Evolutionary conservation across 768 basidiomycete species (phyloP).

Genomic region (Trametes punicea): DNA sequence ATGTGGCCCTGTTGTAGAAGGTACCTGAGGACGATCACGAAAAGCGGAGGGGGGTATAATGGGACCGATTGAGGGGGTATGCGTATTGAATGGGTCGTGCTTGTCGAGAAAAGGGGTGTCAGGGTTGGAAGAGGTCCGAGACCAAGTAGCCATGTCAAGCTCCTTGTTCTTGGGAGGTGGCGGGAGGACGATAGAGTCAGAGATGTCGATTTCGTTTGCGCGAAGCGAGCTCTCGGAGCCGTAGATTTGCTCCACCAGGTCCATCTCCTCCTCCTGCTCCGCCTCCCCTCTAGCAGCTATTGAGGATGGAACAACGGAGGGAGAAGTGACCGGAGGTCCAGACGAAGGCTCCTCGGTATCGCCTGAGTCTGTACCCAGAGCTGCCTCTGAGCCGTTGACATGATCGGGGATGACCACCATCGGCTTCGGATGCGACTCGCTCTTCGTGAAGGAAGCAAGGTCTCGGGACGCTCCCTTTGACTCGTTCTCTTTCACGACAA

Average conservation of each 20-base stretch:
- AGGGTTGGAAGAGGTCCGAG: conserved; percentile 46
- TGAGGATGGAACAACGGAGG: conserved; percentile 5
- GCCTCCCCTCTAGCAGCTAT: conserved; percentile 39
- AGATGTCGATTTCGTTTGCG: conserved; percentile 68
- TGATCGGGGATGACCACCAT: conserved; percentile 5
- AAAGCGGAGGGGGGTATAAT: conserved; percentile 1
- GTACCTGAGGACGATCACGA: neutral
- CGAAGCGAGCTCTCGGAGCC: conserved; percentile 73
- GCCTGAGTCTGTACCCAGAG: conserved; percentile 25
- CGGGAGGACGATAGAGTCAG: conserved; percentile 81
- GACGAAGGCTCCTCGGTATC: conserved; percentile 16
- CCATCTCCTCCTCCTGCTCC: conserved; percentile 90
- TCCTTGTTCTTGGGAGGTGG: conserved; percentile 84
- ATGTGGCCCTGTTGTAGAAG: neutral
- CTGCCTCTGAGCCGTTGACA: conserved; percentile 23
- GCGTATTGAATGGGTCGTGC: conserved; percentile 14
- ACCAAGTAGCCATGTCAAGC: conserved; percentile 85
- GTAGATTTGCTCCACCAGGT: conserved; percentile 94
- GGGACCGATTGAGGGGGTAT: conserved; percentile 19
- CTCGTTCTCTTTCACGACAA: conserved; percentile 64
- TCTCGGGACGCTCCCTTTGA: conserved; percentile 56
- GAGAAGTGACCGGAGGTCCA: conserved; percentile 8
- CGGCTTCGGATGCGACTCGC: conserved; percentile 3
- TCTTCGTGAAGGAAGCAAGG: conserved; percentile 34
- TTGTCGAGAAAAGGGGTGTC: conserved; percentile 43